phyloP scores from a whole-genome alignment of 306 rosid genomes.

The Hippophae tibetana region DNA sequence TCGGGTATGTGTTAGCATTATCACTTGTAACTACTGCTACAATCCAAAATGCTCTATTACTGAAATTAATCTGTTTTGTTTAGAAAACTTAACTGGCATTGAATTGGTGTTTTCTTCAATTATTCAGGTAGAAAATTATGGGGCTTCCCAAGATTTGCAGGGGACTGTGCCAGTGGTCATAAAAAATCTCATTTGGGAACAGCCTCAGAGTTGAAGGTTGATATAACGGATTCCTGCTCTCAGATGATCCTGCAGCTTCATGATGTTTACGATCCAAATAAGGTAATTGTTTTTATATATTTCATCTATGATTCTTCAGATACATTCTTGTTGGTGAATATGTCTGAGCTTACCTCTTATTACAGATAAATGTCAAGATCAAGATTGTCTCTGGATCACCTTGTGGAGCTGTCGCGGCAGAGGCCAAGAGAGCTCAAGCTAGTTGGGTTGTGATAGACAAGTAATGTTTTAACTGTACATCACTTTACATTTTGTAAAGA shows the following conservation, averaged over 20 bases:
- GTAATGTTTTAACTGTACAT: constrained; percentile 39
- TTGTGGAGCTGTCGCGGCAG: constrained; percentile 80
- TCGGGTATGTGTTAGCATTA: constrained; percentile 42
- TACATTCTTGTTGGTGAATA: neutral
- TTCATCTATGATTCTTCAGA: neutral
- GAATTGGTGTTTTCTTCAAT: constrained; percentile 1
- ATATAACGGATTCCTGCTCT: constrained; percentile 83
- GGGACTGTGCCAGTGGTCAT: constrained; percentile 83
- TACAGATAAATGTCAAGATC: constrained; percentile 86
- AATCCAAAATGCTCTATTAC: too few species aligned
- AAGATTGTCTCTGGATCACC: constrained; percentile 92
- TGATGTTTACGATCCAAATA: constrained; percentile 90
- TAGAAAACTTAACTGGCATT: constrained; percentile 6
- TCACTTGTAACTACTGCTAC: too few species aligned
- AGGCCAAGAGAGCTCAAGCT: constrained; percentile 81
- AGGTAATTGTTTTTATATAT: constrained; percentile 32
- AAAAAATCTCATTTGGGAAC: constrained; percentile 60
- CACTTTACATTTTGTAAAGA: constrained; percentile 8
- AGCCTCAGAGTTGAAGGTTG: constrained; percentile 62
- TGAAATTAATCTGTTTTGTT: neutral
- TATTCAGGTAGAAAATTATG: constrained; percentile 73
- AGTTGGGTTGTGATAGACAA: constrained; percentile 94
- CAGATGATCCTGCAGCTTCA: constrained; percentile 98
- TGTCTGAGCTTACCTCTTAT: constrained; percentile 9
- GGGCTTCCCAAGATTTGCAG: constrained; percentile 90